Conservation (phyloP, 345 rosid genomes). For the Eucalyptus pauciflora region DNA sequence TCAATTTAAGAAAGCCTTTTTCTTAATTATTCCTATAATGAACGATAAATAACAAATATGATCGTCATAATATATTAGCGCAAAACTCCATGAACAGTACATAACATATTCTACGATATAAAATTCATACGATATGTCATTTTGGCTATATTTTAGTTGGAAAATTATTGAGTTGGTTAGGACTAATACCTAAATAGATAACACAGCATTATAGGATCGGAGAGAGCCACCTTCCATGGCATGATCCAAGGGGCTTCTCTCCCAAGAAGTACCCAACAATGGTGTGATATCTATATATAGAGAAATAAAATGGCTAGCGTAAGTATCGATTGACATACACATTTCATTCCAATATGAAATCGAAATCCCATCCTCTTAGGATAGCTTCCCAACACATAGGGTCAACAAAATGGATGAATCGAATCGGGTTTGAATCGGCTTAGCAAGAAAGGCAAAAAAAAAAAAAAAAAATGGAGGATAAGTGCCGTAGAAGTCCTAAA, state of each 20-base stretch:
- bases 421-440: too few relatives aligned
- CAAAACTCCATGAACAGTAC: background rate
- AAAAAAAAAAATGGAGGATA: background rate
- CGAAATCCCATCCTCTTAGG: too few relatives aligned
- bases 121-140: background rate
- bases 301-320: rapidly evolving
- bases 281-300: background rate
- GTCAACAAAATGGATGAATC: too few relatives aligned
- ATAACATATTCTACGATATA: background rate
- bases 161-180: background rate
- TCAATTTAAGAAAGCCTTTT: background rate
- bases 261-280: rapidly evolving
- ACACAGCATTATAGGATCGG: rapidly evolving
- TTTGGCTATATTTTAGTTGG: background rate
- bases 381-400: too few relatives aligned
- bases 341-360: background rate
- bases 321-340: too few relatives aligned
- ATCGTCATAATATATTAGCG: rapidly evolving
- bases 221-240: background rate
- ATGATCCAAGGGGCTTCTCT: background rate
- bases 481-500: too few relatives aligned
- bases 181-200: background rate
- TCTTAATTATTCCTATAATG: background rate
- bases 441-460: background rate
- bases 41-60: background rate